Conservation (phyloP, 108 stramenopile genomes). For the Skeletonema costatum region DNA sequence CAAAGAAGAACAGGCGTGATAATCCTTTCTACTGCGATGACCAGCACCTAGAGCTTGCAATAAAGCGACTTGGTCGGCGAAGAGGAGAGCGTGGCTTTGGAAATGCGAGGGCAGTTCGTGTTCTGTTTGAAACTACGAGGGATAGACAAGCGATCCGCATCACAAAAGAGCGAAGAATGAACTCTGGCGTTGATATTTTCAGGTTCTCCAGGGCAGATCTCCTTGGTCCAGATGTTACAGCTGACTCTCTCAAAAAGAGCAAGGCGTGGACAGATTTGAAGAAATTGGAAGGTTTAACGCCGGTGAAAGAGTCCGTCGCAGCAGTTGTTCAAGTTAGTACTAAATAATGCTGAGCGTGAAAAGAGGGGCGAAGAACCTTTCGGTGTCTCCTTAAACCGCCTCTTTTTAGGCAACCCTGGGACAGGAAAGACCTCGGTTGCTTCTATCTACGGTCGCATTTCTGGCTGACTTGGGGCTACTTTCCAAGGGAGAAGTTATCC, state of each 20-base stretch:
- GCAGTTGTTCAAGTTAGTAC: slow-evolving; percentile 47
- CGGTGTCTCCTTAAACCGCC: slow-evolving; percentile 58
- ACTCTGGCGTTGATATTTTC: slow-evolving; percentile 10
- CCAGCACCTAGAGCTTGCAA: neutral
- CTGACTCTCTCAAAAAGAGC: slow-evolving; percentile 13
- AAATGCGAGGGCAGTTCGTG: slow-evolving; percentile 3
- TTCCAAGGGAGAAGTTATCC: slow-evolving; percentile 67
- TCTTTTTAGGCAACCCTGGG: slow-evolving; percentile 82
- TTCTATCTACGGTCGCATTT: slow-evolving; percentile 62
- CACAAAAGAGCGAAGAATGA: slow-evolving; percentile 10
- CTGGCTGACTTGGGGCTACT: slow-evolving; percentile 73
- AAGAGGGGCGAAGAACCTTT: slow-evolving; percentile 39
- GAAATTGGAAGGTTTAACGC: neutral
- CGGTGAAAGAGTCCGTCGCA: slow-evolving; percentile 43
- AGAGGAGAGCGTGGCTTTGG: slow-evolving; percentile 14
- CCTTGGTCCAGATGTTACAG: neutral
- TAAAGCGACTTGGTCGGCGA: slow-evolving; percentile 12
- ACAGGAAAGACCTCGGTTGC: slow-evolving; percentile 81
- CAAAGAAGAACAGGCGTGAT: neutral
- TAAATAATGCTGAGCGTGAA: slow-evolving; percentile 55
- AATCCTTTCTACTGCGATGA: slow-evolving; percentile 11
- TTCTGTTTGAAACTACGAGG: neutral
- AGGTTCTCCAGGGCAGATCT: neutral
- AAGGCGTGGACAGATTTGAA: slow-evolving; percentile 20
- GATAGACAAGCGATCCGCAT: neutral